Percentiles rank a stretch among this genome's conserved stretches.
Evolutionary conservation across 129 eudicot species (phyloP).

Genomic region (Calendula officinalis): DNA sequence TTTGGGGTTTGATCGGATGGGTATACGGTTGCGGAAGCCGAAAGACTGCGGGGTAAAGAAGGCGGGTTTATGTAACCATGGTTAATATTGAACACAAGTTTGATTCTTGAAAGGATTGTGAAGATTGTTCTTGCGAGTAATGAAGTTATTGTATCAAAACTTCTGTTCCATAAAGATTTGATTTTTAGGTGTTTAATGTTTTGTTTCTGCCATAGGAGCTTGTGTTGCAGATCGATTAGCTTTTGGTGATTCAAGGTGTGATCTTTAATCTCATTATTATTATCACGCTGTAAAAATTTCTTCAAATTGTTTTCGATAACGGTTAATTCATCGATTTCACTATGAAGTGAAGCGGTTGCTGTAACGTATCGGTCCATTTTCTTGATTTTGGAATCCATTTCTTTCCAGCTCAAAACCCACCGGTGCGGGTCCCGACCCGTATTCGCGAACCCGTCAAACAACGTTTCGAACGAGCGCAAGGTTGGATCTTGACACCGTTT

Average conservation of each 20-base stretch:
- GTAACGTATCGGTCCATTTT: slow-evolving; percentile 48
- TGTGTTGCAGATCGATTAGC: slow-evolving; percentile 62
- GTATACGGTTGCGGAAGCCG: slow-evolving; percentile 71
- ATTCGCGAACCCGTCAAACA: slow-evolving; percentile 55
- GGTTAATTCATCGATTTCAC: slow-evolving; percentile 66
- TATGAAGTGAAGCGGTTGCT: slow-evolving; percentile 43
- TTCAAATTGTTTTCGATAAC: slow-evolving; percentile 47
- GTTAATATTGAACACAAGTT: slow-evolving; percentile 69
- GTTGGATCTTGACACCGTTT: slow-evolving; percentile 49
- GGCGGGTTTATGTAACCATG: slow-evolving; percentile 36
- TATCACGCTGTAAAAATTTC: slow-evolving; percentile 26
- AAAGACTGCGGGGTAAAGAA: slow-evolving; percentile 66
- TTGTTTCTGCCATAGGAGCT: slow-evolving; percentile 71
- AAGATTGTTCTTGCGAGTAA: slow-evolving; percentile 61
- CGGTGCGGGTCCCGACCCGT: slow-evolving; percentile 57
- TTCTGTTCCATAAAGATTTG: slow-evolving; percentile 74
- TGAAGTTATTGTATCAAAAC: slow-evolving; percentile 55
- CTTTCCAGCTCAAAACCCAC: slow-evolving; percentile 58
- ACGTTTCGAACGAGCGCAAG: slow-evolving; percentile 39
- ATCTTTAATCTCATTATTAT: slow-evolving; percentile 23
- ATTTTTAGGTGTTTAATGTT: slow-evolving; percentile 64
- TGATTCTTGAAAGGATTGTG: slow-evolving; percentile 67
- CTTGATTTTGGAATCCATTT: slow-evolving; percentile 54
- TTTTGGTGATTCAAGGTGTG: slow-evolving; percentile 44
- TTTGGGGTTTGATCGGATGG: slow-evolving; percentile 53